Evolutionary conservation across 495 filamentous ascomycete genomes (phyloP), one percentile per base, ranked within the genome.

Genomic region (Glonium stellatum): DNA sequence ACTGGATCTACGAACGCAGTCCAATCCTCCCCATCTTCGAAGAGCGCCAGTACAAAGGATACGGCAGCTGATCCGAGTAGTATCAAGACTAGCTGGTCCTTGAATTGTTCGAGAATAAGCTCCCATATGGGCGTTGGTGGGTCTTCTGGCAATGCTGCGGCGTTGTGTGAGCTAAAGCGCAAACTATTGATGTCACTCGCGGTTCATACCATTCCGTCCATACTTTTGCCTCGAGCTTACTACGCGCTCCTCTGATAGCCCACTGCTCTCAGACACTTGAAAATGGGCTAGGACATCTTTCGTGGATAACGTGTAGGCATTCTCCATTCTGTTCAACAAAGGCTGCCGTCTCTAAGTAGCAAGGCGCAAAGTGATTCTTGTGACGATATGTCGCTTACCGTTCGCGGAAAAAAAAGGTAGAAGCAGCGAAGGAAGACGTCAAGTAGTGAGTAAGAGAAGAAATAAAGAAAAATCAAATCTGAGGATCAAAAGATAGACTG

Each of bases 1-100:
- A 80, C 85, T 35, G 95, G 95, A 75, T 99, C 95, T 58, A 99
- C 93, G 72, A 97, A 99, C n/a, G 92, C 95, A 64, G 92, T 91
- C 90, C 90, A 95, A 57, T 88, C 93, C 57, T 90, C 88, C 50
- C 86, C 87, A 50, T 92, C 89, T 72, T 97, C 95, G 64, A 97
- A 93, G 12, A 99, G 79, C 48, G 95, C 95, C 53, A 99, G 76
- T 21, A 93, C 82, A 65, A 99, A 97, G 1, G 95, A 97, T 46
- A 99, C 82, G n/a, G 82, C 89, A 5, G 95, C 95, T 15, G 92
- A 97, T 46, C 84, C 93, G 51, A 99, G 78, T 4, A 99, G 81
- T 67, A 99, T 99, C 56, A 99, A 81, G 56, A 99, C 95, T 1
- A 99, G 82, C 74, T 99, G 95, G 70, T 99, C 95, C 75, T 99